phyloP scores from a whole-genome alignment of 345 rosid genomes.

The Garcia nutans region DNA sequence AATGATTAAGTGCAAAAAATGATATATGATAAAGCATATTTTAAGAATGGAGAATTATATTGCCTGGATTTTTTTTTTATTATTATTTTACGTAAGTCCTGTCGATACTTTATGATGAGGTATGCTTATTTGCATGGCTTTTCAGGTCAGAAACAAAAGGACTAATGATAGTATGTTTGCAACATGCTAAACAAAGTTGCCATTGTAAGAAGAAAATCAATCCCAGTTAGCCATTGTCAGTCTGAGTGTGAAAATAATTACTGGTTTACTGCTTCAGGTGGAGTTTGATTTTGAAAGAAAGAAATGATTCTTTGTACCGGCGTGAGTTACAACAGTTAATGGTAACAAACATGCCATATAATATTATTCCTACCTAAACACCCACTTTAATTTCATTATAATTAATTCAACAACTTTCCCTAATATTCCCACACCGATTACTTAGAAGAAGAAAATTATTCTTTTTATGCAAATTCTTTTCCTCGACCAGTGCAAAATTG shows the following conservation, averaged over 20 bases:
- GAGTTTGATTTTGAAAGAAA: not conserved
- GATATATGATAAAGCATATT: no score
- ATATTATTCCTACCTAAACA: not conserved
- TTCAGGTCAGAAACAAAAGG: not conserved
- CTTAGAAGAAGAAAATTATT: no score
- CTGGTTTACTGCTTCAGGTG: not conserved
- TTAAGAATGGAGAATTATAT: no score
- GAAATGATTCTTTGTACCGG: not conserved
- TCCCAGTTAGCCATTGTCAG: not conserved
- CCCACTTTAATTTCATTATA: not conserved
- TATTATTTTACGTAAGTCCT: no score
- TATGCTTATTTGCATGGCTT: not conserved
- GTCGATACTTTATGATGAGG: not conserved
- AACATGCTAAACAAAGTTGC: constrained; percentile 34
- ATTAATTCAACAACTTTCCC: not conserved
- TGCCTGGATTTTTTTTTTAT: no score
- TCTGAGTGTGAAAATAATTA: not conserved
- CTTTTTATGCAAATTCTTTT: not conserved
- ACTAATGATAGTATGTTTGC: constrained; percentile 22
- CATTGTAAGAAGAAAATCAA: not conserved
- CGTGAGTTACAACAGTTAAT: constrained; percentile 38
- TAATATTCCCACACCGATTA: not conserved
- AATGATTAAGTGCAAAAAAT: no score
- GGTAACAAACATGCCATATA: not conserved
- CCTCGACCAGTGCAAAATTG: not conserved